A percentile compares a stretch with the other conserved stretches of the same genome.
Evolutionary conservation across 495 filamentous ascomycete species (phyloP).

Genomic region (Immersiella caudata): DNA sequence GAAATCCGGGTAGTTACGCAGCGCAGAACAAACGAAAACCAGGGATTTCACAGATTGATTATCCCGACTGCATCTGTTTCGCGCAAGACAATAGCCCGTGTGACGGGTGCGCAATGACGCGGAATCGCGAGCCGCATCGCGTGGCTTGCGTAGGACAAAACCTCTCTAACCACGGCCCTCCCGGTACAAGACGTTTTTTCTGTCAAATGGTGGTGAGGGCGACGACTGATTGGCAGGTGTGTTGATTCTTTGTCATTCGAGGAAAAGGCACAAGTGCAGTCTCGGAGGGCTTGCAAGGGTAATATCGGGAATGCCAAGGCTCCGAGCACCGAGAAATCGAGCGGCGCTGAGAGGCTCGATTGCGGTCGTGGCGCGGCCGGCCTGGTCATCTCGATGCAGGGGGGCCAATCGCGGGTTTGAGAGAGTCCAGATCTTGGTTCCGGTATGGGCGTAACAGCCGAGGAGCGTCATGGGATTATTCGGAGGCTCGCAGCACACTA

Average conservation of each 20-base stretch:
- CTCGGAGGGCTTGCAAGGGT: too few relatives aligned
- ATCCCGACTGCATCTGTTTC: not conserved
- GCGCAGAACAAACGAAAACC: not conserved
- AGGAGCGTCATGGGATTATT: not conserved
- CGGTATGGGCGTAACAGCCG: too few relatives aligned
- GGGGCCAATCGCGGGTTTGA: not conserved
- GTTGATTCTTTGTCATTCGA: not conserved
- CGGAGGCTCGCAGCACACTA: not conserved
- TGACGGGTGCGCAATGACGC: not conserved
- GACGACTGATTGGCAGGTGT: too few relatives aligned
- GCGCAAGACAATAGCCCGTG: not conserved
- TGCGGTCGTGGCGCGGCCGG: not conserved
- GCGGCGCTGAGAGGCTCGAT: not conserved
- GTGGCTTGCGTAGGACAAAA: not conserved
- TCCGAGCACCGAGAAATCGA: slow-evolving; percentile 14
- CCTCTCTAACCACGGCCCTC: not conserved
- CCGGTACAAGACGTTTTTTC: not conserved
- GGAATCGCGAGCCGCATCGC: not conserved
- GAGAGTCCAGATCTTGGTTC: not conserved
- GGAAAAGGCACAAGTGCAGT: too few relatives aligned
- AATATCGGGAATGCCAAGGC: slow-evolving; percentile 4
- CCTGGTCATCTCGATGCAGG: not conserved
- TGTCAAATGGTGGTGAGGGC: not conserved
- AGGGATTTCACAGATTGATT: not conserved
- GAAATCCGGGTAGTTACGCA: not conserved